phyloP scores from a whole-genome alignment of 2,329 filamentous ascomycete genomes.

The Cercospora citrullina region DNA sequence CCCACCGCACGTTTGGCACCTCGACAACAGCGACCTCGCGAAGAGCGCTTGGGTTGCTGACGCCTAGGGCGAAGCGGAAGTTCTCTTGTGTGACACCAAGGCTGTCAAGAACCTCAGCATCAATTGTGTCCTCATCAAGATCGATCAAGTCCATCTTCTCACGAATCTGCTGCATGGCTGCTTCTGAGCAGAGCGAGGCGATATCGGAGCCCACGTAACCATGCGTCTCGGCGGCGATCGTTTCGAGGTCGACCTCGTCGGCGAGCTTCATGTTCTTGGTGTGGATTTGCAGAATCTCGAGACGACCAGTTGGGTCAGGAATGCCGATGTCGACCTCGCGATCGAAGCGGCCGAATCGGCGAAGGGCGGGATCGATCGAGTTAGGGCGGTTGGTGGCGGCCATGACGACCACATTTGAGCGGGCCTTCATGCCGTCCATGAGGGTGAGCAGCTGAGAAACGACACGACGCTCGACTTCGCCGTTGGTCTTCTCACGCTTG shows the following conservation, averaged over 20 bases:
- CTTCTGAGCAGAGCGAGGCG: slow-evolving; percentile 96
- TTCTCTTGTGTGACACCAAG: slow-evolving; percentile 99
- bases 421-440: slow-evolving; percentile 99
- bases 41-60: slow-evolving; percentile 97
- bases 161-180: slow-evolving; percentile 99
- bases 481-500: slow-evolving; percentile 99
- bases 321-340: slow-evolving; percentile 98
- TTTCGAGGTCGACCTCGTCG: slow-evolving; percentile 94
- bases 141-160: slow-evolving; percentile 99
- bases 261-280: slow-evolving; percentile 99
- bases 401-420: slow-evolving; percentile 98
- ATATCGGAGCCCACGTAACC: slow-evolving; percentile 99
- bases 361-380: slow-evolving; percentile 95
- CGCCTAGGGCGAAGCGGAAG: slow-evolving; percentile 97
- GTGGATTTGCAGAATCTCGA: slow-evolving; percentile 98
- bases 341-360: slow-evolving; percentile 97
- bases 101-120: slow-evolving; percentile 96
- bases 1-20: slow-evolving; percentile 98
- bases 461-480: slow-evolving; percentile 96
- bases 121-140: slow-evolving; percentile 97
- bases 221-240: slow-evolving; percentile 95
- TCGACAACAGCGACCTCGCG: slow-evolving; percentile 99
- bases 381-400: slow-evolving; percentile 98
- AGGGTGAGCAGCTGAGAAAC: slow-evolving; percentile 95
- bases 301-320: slow-evolving; percentile 93